phyloP scores from a whole-genome alignment of 2,329 filamentous ascomycete species.

The Ophiostoma ips region DNA sequence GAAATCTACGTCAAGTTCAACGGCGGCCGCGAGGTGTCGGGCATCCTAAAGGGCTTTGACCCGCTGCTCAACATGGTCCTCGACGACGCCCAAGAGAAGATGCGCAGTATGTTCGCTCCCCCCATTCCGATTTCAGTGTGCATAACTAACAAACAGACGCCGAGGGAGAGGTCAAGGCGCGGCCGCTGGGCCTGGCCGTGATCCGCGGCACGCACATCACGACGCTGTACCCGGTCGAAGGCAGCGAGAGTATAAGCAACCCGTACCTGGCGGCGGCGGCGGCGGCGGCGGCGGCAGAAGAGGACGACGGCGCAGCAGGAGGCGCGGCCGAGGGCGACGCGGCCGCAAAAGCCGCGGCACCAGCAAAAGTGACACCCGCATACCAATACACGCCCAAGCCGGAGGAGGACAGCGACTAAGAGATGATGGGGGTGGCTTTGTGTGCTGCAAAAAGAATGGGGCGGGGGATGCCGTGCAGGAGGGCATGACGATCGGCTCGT shows the following conservation, averaged over 20 bases:
- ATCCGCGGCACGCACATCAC: constrained; percentile 87
- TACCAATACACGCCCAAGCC: constrained; percentile 13
- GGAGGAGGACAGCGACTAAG: constrained; percentile 8
- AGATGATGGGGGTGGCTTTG: too few species aligned
- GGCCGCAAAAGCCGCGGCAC: not conserved
- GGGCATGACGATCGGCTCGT: too few species aligned
- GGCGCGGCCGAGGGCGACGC: not conserved
- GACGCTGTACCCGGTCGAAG: constrained; percentile 81
- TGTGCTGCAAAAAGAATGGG: too few species aligned
- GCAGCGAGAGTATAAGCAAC: constrained; percentile 91
- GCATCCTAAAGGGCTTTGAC: constrained; percentile 87
- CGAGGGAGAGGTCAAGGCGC: constrained; percentile 72
- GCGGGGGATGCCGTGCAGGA: too few species aligned
- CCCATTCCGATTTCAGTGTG: not conserved
- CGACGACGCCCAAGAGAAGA: constrained; percentile 81
- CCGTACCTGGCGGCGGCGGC: constrained; percentile 68
- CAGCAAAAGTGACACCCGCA: constrained; percentile 9
- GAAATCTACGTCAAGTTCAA: constrained; percentile 92
- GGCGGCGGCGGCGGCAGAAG: constrained; percentile 31
- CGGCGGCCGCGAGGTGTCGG: constrained; percentile 79
- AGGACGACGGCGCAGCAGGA: constrained; percentile 1
- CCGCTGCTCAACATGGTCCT: constrained; percentile 96
- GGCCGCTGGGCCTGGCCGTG: constrained; percentile 73
- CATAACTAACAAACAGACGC: constrained; percentile 50
- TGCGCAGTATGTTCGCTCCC: constrained; percentile 51